phyloP scores from a whole-genome alignment of 2,329 filamentous ascomycete genomes.

The Cordyceps cicadae region DNA sequence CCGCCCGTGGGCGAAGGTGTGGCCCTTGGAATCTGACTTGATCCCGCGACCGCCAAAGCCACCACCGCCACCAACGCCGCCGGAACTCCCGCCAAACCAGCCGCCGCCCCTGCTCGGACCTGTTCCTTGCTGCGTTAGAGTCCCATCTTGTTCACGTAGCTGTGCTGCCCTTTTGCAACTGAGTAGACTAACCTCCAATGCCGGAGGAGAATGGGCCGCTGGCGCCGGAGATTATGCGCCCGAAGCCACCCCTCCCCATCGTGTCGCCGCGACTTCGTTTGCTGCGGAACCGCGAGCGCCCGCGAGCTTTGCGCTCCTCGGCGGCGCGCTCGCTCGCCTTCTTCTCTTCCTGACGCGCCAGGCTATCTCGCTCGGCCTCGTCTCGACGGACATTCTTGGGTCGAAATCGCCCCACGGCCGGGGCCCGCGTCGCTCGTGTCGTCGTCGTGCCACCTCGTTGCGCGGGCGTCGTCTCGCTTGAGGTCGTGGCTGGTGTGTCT shows the following conservation, averaged over 20 bases:
- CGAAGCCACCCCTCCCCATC: constrained; percentile 33
- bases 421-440: constrained; percentile 25
- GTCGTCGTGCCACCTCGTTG: constrained; percentile 15
- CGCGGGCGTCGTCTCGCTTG: constrained; percentile 6
- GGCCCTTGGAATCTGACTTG: constrained; percentile 28
- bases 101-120: constrained; percentile 11
- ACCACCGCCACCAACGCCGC: constrained; percentile 13
- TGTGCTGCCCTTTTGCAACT: not conserved
- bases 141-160: not conserved
- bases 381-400: constrained; percentile 43
- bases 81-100: constrained; percentile 19
- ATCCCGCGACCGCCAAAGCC: constrained; percentile 20
- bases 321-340: constrained; percentile 34
- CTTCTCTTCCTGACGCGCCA: constrained; percentile 37
- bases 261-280: constrained; percentile 36
- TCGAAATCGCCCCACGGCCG: constrained; percentile 34
- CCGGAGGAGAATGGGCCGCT: constrained; percentile 33
- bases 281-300: constrained; percentile 33
- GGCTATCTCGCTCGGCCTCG: constrained; percentile 38
- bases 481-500: constrained; percentile 14
- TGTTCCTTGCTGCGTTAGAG: not conserved
- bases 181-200: not conserved
- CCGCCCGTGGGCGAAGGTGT: constrained; percentile 30
- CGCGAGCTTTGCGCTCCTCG: constrained; percentile 30
- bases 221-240: constrained; percentile 26